These are phyloP conservation scores for Leccinellum luteum DNA, from an alignment of 768 basidiomycete species.

Conservation along the genomic window DNA sequence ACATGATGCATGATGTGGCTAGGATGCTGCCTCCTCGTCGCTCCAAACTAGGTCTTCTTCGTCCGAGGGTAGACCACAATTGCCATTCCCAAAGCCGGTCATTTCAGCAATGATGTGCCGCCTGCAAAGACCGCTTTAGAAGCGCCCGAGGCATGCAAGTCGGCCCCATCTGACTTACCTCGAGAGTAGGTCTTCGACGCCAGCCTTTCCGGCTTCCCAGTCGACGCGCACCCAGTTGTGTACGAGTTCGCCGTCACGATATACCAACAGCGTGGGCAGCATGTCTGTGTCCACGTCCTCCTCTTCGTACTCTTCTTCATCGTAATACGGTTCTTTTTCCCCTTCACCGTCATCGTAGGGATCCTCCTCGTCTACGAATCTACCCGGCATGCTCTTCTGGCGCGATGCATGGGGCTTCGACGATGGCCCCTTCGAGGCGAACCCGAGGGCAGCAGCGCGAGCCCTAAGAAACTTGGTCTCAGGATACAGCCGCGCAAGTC, in stretches of 20 bases:
- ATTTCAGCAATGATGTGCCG: constrained; percentile 26
- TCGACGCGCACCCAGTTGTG: constrained; percentile 87
- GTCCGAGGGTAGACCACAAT: constrained; percentile 46
- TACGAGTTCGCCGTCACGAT: constrained; percentile 79
- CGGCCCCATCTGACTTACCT: constrained; percentile 44
- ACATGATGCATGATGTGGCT: background rate
- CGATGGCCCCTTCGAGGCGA: constrained; percentile 44
- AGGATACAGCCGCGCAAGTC: constrained; percentile 66
- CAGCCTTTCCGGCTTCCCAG: constrained; percentile 74
- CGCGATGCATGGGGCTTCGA: constrained; percentile 8
- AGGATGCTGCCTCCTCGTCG: constrained; percentile 42
- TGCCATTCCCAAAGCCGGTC: constrained; percentile 31
- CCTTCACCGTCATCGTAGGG: constrained; percentile 40
- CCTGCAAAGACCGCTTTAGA: constrained; percentile 6
- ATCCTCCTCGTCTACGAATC: constrained; percentile 42
- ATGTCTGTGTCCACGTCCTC: constrained; percentile 74
- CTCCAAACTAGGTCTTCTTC: constrained; percentile 55
- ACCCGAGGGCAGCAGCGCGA: constrained; percentile 73
- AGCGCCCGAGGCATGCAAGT: background rate
- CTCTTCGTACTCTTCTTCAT: constrained; percentile 49
- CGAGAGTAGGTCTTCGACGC: constrained; percentile 64
- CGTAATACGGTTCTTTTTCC: constrained; percentile 30
- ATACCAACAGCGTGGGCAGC: constrained; percentile 76
- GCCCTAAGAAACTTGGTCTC: constrained; percentile 80
- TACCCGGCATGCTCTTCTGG: constrained; percentile 23